Percentiles rank a stretch among this genome's conserved stretches.
Conservation (phyloP, 2,329 filamentous ascomycete genomes). For the Thielaviopsis euricoi region DNA sequence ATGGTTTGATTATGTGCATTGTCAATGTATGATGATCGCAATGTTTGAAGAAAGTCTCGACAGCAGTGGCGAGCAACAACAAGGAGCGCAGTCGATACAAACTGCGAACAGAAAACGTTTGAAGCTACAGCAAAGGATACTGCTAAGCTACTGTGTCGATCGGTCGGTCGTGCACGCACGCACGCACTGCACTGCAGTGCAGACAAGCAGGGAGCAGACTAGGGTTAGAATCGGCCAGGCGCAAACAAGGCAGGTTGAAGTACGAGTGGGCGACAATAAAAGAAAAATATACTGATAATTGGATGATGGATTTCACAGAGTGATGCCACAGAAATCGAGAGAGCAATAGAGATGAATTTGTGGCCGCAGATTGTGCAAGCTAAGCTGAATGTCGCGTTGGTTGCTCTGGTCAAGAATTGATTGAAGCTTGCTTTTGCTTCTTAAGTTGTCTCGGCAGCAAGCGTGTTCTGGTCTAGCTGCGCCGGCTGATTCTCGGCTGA, state of each 20-base stretch:
- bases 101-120: not conserved
- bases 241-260: not conserved
- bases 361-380: not conserved
- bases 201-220: not conserved
- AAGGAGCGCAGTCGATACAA: not conserved
- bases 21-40: conserved; percentile 10
- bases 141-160: too few species aligned
- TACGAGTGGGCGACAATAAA: not conserved
- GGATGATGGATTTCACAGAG: not conserved
- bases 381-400: not conserved
- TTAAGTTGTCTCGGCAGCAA: not conserved
- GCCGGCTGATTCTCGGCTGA: conserved; percentile 8
- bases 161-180: too few species aligned
- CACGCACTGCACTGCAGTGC: too few species aligned
- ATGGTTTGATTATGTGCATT: conserved; percentile 85
- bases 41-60: not conserved
- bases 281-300: not conserved
- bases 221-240: not conserved
- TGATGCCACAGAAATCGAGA: not conserved
- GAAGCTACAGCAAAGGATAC: too few species aligned
- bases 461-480: conserved; percentile 8
- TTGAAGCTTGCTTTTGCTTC: not conserved
- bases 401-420: not conserved
- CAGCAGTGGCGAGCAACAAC: not conserved
- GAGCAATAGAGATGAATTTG: not conserved